phyloP scores from a whole-genome alignment of 2,329 filamentous ascomycete species.

The Scedosporium dehoogii region DNA sequence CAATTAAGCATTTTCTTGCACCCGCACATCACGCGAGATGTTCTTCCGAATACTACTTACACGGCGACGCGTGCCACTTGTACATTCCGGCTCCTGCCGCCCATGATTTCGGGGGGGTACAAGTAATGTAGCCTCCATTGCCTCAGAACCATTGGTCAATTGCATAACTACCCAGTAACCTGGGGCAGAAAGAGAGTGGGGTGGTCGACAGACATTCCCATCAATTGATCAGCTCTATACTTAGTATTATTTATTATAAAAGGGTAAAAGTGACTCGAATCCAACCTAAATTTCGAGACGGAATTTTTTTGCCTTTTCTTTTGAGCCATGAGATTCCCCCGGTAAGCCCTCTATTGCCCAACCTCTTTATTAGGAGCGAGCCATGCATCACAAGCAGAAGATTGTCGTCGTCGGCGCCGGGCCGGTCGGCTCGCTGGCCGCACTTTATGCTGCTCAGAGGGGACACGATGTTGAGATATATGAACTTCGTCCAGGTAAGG shows the following conservation, averaged over 20 bases:
- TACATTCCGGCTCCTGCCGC: too few relatives aligned
- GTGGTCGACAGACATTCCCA: not conserved
- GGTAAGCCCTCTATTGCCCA: not conserved
- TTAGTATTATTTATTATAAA: not conserved
- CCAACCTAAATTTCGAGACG: not conserved
- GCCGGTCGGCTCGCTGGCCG: constrained; percentile 84
- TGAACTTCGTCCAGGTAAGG: constrained; percentile 79
- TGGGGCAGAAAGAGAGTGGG: not conserved
- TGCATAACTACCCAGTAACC: too few relatives aligned
- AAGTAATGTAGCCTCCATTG: not conserved
- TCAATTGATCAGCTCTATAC: not conserved
- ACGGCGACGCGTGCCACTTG: too few relatives aligned
- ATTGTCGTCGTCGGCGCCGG: constrained; percentile 83
- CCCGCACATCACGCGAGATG: too few relatives aligned
- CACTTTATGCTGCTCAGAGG: constrained; percentile 80
- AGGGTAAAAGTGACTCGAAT: not conserved
- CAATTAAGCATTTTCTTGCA: too few relatives aligned
- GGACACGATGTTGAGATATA: constrained; percentile 90
- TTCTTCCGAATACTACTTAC: too few relatives aligned
- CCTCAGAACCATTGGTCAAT: not conserved
- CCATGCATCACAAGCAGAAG: constrained; percentile 39
- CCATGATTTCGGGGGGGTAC: not conserved
- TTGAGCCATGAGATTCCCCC: not conserved
- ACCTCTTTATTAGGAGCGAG: not conserved
- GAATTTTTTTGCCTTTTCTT: not conserved